A percentile compares a stretch with the other conserved stretches of the same genome.
phyloP scores from a whole-genome alignment of 2,329 filamentous ascomycete species.

The Macrophomina phaseolina region DNA sequence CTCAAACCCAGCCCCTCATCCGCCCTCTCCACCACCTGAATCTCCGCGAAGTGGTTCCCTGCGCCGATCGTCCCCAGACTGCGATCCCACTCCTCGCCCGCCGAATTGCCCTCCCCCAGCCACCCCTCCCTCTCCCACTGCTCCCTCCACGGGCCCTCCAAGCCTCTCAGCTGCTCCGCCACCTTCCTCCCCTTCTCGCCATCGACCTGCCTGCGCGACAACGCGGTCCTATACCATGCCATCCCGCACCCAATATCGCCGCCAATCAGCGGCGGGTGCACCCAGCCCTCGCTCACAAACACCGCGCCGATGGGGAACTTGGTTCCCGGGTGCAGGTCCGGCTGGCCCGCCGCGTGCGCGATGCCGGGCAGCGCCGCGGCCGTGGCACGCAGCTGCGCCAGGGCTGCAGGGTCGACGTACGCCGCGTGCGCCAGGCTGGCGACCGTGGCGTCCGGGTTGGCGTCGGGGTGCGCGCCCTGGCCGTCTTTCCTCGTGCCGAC shows the following conservation, averaged over 20 bases:
- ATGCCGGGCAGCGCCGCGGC: slow-evolving; percentile 44
- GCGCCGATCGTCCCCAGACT: slow-evolving; percentile 46
- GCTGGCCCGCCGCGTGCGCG: slow-evolving; percentile 42
- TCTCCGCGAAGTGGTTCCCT: slow-evolving; percentile 48
- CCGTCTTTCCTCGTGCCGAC: slow-evolving; percentile 37
- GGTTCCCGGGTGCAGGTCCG: slow-evolving; percentile 45
- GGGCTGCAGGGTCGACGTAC: slow-evolving; percentile 38
- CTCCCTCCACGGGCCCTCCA: slow-evolving; percentile 44
- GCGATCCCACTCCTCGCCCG: slow-evolving; percentile 41
- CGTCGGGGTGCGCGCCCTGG: background rate
- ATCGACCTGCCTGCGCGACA: slow-evolving; percentile 40
- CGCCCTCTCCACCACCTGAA: slow-evolving; percentile 43
- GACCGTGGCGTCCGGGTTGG: slow-evolving; percentile 33
- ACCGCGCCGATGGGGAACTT: slow-evolving; percentile 47
- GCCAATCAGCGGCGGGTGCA: slow-evolving; percentile 47
- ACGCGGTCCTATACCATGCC: slow-evolving; percentile 45
- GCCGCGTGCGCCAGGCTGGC: slow-evolving; percentile 37
- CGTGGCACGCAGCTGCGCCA: slow-evolving; percentile 40
- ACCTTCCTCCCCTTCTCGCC: slow-evolving; percentile 43
- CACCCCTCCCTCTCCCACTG: slow-evolving; percentile 37
- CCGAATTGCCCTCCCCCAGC: slow-evolving; percentile 35
- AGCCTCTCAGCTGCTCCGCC: slow-evolving; percentile 42
- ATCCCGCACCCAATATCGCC: slow-evolving; percentile 49
- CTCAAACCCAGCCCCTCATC: slow-evolving; percentile 30
- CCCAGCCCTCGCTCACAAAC: slow-evolving; percentile 42